Evolutionary conservation across 371 early-diverging fungal species (phyloP).

Genomic region (Haplosporangium sp.): DNA sequence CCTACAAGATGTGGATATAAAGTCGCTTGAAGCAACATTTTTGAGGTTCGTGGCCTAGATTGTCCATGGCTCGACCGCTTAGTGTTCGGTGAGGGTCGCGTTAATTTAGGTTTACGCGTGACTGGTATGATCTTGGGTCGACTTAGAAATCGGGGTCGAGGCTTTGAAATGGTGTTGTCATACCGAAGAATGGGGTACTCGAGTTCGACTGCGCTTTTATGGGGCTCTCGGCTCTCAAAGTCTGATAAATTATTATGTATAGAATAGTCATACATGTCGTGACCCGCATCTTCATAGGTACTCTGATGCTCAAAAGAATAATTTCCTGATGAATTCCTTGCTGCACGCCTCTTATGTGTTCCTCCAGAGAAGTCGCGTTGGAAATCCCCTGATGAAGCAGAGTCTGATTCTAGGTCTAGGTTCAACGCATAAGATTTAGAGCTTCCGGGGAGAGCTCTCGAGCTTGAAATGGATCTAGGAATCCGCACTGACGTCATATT

Average conservation of each 20-base stretch:
- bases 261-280: not conserved
- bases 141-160: not conserved
- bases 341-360: not conserved
- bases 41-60: not conserved
- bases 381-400: conserved; percentile 5
- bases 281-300: not conserved
- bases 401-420: conserved; percentile 1
- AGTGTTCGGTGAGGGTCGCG: not conserved
- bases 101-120: not conserved
- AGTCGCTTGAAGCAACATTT: not conserved
- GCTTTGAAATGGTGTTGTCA: not conserved
- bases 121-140: conserved; percentile 9
- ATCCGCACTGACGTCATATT: not conserved
- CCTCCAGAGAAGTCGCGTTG: not conserved
- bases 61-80: not conserved
- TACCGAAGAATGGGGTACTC: not conserved
- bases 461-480: not conserved
- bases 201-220: not conserved
- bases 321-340: not conserved
- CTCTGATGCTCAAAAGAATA: not conserved
- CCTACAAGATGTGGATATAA: conserved; percentile 8
- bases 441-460: not conserved
- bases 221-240: too few species aligned
- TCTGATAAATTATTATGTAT: not conserved
- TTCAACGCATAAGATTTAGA: not conserved